phyloP scores from a whole-genome alignment of 768 basidiomycete genomes.

The Lyophyllum shimeji region DNA sequence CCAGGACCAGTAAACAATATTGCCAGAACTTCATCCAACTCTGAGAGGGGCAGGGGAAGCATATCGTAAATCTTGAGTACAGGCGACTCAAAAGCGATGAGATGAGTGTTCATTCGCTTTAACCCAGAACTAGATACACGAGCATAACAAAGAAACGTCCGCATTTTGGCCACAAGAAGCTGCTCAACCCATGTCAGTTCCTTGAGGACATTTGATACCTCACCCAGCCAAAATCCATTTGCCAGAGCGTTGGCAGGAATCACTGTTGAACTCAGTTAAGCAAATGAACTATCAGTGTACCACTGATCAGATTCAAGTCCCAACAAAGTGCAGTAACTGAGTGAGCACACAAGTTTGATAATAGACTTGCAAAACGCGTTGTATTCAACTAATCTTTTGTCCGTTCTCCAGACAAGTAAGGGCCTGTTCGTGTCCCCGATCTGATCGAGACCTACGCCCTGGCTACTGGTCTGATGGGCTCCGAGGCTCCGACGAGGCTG shows the following conservation, averaged over 20 bases:
- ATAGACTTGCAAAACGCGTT: too few species aligned
- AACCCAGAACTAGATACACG: conserved; percentile 10
- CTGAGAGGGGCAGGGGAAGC: background rate
- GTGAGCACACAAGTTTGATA: too few species aligned
- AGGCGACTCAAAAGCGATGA: too few species aligned
- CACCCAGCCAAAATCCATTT: background rate
- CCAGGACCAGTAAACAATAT: conserved; percentile 14
- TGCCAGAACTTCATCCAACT: background rate
- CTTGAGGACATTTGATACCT: background rate
- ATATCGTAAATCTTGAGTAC: conserved; percentile 1
- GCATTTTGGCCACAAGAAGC: background rate
- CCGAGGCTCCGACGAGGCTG: too few species aligned
- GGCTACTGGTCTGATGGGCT: background rate
- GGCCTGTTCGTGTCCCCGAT: too few species aligned
- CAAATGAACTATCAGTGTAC: too few species aligned
- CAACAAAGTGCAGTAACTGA: too few species aligned
- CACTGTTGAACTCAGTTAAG: too few species aligned
- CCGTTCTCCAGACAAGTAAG: too few species aligned
- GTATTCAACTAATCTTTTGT: too few species aligned
- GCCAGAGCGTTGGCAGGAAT: background rate
- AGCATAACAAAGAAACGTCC: conserved; percentile 27
- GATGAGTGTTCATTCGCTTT: background rate
- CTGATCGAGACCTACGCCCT: too few species aligned
- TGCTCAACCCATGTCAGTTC: background rate
- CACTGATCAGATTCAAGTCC: too few species aligned